Evolutionary conservation across 495 filamentous ascomycete species (phyloP).

Genomic region (Entonaema liquescens): DNA sequence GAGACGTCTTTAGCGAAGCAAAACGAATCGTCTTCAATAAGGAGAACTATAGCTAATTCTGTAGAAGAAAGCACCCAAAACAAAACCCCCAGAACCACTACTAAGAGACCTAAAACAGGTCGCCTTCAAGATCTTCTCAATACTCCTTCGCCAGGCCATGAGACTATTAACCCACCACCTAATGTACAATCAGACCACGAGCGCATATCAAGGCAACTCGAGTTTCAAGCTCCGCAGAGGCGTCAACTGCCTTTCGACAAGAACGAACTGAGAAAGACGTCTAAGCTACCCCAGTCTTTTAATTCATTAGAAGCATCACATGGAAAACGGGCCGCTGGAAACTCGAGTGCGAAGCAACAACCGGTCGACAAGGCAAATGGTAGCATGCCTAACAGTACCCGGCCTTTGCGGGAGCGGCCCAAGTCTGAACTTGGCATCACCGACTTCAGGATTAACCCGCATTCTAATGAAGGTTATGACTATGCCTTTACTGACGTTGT

Average conservation of each 20-base stretch:
- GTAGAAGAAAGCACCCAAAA: slow-evolving; percentile 26
- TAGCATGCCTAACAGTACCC: background rate
- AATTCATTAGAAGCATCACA: background rate
- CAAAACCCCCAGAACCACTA: slow-evolving; percentile 1
- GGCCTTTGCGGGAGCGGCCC: slow-evolving; percentile 60
- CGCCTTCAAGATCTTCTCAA: slow-evolving; percentile 33
- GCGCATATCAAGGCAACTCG: slow-evolving; percentile 22
- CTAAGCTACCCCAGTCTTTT: background rate
- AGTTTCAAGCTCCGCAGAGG: slow-evolving; percentile 26
- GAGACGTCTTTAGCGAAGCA: background rate
- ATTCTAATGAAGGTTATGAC: slow-evolving; percentile 72
- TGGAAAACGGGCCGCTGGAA: background rate
- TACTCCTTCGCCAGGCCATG: slow-evolving; percentile 32
- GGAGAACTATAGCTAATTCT: slow-evolving; percentile 16
- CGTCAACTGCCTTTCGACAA: slow-evolving; percentile 34
- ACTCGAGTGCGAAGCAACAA: background rate
- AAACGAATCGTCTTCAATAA: background rate
- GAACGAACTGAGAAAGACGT: background rate
- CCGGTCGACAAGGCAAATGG: slow-evolving; percentile 41
- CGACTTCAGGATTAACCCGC: slow-evolving; percentile 88
- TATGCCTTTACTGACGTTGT: slow-evolving; percentile 81
- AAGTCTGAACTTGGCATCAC: slow-evolving; percentile 61
- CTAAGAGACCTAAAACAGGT: slow-evolving; percentile 6
- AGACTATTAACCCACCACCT: slow-evolving; percentile 13
- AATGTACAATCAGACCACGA: background rate